These are phyloP conservation scores for Pyracantha coccinea DNA, from an alignment of 331 rosid genomes.

Conservation along the genomic window DNA sequence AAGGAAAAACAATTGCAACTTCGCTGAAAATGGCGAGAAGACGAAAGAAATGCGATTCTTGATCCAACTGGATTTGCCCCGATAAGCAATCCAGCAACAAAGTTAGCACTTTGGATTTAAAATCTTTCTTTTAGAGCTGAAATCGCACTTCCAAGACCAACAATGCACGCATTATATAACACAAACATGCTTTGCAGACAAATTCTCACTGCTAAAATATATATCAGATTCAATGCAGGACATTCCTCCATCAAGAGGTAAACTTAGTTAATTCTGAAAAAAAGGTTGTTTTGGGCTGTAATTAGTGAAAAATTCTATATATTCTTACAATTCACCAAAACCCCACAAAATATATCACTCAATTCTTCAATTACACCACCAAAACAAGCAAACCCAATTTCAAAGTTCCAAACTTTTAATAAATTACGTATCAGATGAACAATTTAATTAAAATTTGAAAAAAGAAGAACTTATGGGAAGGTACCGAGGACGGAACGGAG, in stretches of 20 bases:
- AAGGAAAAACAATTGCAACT: not conserved
- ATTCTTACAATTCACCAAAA: not conserved
- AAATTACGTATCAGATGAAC: not conserved
- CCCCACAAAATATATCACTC: not conserved
- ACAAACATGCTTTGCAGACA: not conserved
- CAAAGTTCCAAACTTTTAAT: not conserved
- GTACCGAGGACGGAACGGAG: constrained; percentile 70
- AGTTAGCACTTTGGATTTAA: not conserved
- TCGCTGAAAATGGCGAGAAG: not conserved
- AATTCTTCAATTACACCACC: constrained; percentile 11
- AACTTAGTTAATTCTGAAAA: not conserved
- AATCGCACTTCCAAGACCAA: not conserved
- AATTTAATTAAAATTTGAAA: not conserved
- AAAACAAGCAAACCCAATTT: constrained; percentile 2
- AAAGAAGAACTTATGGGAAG: not conserved
- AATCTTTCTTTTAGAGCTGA: not conserved
- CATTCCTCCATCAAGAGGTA: too few species aligned
- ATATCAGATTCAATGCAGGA: not conserved
- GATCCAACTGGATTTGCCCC: not conserved
- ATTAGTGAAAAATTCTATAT: not conserved
- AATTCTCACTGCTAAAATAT: not conserved
- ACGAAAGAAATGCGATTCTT: not conserved
- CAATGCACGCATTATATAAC: not conserved
- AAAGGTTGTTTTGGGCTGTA: not conserved
- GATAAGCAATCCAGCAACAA: not conserved